Base-by-base conservation (phyloP, 306 rosid species). In the Ochetophila trinervis region DNA sequence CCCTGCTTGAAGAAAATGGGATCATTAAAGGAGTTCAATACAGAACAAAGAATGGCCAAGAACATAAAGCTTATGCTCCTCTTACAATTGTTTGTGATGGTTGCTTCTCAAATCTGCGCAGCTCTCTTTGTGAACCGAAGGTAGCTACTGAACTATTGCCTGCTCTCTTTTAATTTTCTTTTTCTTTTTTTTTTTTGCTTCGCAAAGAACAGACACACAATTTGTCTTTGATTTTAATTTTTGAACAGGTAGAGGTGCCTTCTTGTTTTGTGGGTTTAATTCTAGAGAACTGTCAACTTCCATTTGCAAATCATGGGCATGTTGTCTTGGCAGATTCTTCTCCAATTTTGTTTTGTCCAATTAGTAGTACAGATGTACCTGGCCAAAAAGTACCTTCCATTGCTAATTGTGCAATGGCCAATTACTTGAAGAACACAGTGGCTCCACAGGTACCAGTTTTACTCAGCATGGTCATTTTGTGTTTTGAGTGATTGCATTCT, bases 91-190 rank as follows among this genome's bases (percentile, higher is more conserved):
- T 80, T 50, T 84, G 90, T 20, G 83, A 87, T 69, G 95, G 91
- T 45, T 88, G 95, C 76, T 88, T 88, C 81, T 88, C 95, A 48
- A 85, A 78, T 69, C 72, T 88, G 66, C 88, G 88, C 7, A 79
- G 61, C 48, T 24, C 76, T 66, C 91, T 88, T 23, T 88, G 91
- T 71, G 70, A 79, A 23, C 88, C 87, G 11, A 76, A 82, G 95
- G 88, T 85, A 27, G 64, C 17, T 22, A 40, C 5, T 36, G 19
- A 12, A 49, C 12, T 3, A 22, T 63, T 63, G 3, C 36, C 60
- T 49, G 24, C 53, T n/a, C n/a, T n/a, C n/a, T n/a, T n/a, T n/a
- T n/a, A n/a, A 16, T 15, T 1, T 15, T 32, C 47, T 51, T 58
- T 49, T 5, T 4, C n/a, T 56, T 20, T 21, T 56, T 9, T 2